These are phyloP conservation scores for Metschnikowia reukaufii DNA, from an alignment of 805 yeast genomes.

Conservation along the genomic window DNA sequence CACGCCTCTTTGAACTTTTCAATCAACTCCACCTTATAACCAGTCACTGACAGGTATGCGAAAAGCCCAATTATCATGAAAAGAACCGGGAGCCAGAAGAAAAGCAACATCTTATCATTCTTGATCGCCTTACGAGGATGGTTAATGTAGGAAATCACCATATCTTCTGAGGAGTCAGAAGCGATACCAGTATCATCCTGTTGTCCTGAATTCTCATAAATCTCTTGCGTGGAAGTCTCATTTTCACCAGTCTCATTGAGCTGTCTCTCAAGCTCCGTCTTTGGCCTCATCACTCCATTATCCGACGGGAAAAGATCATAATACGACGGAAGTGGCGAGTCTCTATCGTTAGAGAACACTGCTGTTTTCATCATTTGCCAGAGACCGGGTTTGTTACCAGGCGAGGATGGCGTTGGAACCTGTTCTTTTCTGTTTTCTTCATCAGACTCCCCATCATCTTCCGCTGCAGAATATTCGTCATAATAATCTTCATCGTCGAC, in stretches of 20 bases:
- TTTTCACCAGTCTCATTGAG: slow-evolving; percentile 26
- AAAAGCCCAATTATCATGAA: slow-evolving; percentile 54
- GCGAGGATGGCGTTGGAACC: neutral
- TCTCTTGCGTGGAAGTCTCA: slow-evolving; percentile 1
- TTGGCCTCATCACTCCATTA: slow-evolving; percentile 30
- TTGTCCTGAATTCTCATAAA: neutral
- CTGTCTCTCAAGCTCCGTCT: slow-evolving; percentile 32
- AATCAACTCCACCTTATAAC: slow-evolving; percentile 37
- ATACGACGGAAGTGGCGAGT: slow-evolving; percentile 58
- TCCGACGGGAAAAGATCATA: slow-evolving; percentile 69
- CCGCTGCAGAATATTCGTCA: slow-evolving; percentile 23
- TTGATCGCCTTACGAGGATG: slow-evolving; percentile 49
- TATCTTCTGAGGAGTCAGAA: slow-evolving; percentile 45
- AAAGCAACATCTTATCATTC: slow-evolving; percentile 80
- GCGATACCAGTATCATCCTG: slow-evolving; percentile 35
- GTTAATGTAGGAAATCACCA: slow-evolving; percentile 43
- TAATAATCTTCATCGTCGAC: slow-evolving; percentile 37
- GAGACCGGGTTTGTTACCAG: slow-evolving; percentile 23
- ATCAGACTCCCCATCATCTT: slow-evolving; percentile 4
- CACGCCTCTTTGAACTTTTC: slow-evolving; percentile 34
- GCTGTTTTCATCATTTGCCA: slow-evolving; percentile 45
- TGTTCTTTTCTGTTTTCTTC: neutral
- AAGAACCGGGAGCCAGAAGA: slow-evolving; percentile 87
- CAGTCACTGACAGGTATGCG: slow-evolving; percentile 43
- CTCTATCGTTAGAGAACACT: slow-evolving; percentile 38